Base-by-base conservation (phyloP, 2,329 filamentous ascomycete species). In the Ceratocystis lukuohia region DNA sequence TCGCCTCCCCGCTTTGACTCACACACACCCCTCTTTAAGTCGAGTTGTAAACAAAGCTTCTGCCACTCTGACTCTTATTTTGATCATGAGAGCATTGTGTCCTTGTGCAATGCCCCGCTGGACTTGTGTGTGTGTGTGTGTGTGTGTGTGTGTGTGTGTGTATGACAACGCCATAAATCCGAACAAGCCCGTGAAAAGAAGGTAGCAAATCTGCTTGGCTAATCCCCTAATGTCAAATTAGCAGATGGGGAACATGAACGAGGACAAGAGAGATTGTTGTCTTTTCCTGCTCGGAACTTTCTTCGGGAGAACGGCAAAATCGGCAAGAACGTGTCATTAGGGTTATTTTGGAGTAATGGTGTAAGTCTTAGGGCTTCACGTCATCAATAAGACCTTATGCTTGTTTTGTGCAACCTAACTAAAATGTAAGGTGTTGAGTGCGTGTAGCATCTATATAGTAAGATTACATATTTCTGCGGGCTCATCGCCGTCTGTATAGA, bases 1-100 rank as follows among this genome's bases (percentile, higher is more conserved):
- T 59, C 28, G 56, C 56, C 56, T 59, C 56, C 25, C 28, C 56
- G 56, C 56, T 59, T 59, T 59, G 56, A 25, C 56, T 30, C 33
- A n/a, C 17, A 1, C 48, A 1, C 48, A 17, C 20, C 8, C 15
- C 22, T n/a, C 56, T 33, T 15, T 2, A n/a, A 12, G 48, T 30
- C 33, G 56, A 25, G 25, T 15, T 41, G 37, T 41, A 41, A 41
- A 41, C 56, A 59, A 59, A 25, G 25, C 56, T 59, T 59, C 56
- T 59, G 56, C 56, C 28, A 59, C 15, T 41, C n/a, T 25, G 22
- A 53, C 48, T 53, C 48, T 53, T 53, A 10, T 53, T 20, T 59
- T 59, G 56, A 37, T 59, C 56, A 59, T 25, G 56, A 20, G 56
- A 30, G 8, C 56, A 37, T 6, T 37, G 28, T 59, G 56, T 5